Base-by-base conservation (phyloP, 352 stramenopile genomes). In the Phytophthora pisi region DNA sequence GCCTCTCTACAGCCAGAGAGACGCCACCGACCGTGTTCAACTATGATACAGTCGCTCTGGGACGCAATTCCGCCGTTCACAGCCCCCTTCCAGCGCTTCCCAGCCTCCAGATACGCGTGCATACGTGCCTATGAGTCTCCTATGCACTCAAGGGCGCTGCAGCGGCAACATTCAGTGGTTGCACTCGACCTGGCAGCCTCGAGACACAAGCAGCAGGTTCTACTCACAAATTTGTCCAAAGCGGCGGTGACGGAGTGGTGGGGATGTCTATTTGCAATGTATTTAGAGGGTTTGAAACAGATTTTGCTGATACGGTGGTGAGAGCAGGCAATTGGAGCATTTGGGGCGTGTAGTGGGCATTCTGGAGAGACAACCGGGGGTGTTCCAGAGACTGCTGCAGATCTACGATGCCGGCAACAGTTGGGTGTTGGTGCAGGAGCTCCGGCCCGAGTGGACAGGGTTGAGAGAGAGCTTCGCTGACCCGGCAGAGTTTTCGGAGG, bases 371-470 rank as follows among this genome's bases (percentile, higher is more conserved):
- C 55, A 72, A 7, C 62, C 71, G 9, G 13, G 18, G 1, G 66
- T 77, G 50, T 89, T 89, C 64, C 82, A 90, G 64, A 61, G 34
- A 4, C 70, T 89, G 40, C 57, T 81, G 40, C 65, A 74, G 18
- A 72, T 90, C 23, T 89, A 74, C 74, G 82, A 90, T 36, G 67
- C 79, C 34, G 77, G 70, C 43, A 69, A 65, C 52, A 77, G 64
- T 51, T 91, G 80, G 80, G 78, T 91, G 40, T 74, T 91, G 23
- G 73, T 82, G 11, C 82, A 91, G 38, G 70, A 86, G 38, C 74
- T 82, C n/a, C 51, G 77, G 2, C 9, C 70, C 0, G 20, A 54
- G 28, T 89, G 80, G 80, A 62, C 60, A 18, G 10, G 57, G 4
- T 45, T 86, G 42, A 72, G 72, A 58, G 51, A 68, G 10, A 52